These are phyloP conservation scores for Aurinia saxatilis DNA, from an alignment of 345 rosid species.

Conservation along the genomic window DNA sequence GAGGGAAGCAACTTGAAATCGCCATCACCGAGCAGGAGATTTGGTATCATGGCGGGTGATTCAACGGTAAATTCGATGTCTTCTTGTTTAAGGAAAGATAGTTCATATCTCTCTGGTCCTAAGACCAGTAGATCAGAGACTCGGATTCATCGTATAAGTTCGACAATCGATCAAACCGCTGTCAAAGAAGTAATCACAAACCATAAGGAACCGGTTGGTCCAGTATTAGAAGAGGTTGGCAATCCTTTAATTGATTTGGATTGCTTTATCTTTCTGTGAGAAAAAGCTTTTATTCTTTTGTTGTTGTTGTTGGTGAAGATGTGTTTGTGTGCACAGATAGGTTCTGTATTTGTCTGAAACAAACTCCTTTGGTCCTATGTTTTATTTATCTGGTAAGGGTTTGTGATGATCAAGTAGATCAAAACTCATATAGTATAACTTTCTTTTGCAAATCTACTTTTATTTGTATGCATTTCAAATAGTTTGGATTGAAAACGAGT, in stretches of 20 bases:
- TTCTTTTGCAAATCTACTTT: not conserved
- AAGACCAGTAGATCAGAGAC: constrained; percentile 41
- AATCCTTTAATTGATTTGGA: constrained; percentile 84
- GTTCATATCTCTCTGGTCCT: constrained; percentile 28
- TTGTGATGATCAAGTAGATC: constrained; percentile 28
- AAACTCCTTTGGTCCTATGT: not conserved
- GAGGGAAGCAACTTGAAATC: constrained; percentile 36
- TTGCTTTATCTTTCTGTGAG: constrained; percentile 81
- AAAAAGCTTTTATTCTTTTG: not conserved
- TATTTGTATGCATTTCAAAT: constrained; percentile 20
- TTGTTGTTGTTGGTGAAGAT: not conserved
- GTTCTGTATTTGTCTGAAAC: constrained; percentile 7
- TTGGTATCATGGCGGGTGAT: not conserved
- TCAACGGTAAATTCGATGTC: constrained; percentile 26
- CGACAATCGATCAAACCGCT: constrained; percentile 45
- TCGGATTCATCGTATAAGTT: constrained; percentile 44
- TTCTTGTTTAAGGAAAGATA: constrained; percentile 32
- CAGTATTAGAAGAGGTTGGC: constrained; percentile 46
- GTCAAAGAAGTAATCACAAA: constrained; percentile 32
- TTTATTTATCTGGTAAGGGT: not conserved
- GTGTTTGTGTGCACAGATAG: constrained; percentile 14
- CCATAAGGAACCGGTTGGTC: constrained; percentile 22
- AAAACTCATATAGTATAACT: constrained; percentile 4
- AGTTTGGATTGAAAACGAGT: constrained; percentile 8
- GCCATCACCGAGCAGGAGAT: constrained; percentile 37